These are phyloP conservation scores for Talaromyces atroroseus DNA, from an alignment of 2,329 filamentous ascomycete genomes.

Conservation along the genomic window DNA sequence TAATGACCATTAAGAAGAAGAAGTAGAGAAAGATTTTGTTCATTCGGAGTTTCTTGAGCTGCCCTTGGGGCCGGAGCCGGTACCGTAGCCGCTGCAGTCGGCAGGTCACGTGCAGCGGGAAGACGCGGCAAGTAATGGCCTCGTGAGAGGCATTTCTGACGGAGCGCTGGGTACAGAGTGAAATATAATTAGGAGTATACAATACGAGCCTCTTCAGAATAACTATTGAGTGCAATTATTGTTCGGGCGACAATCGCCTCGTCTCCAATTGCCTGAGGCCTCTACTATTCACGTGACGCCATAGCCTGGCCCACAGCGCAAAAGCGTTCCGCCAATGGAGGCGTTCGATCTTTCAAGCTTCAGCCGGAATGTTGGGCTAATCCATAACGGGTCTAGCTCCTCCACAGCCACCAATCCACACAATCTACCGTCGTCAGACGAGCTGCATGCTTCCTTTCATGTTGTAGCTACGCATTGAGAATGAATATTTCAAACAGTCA, in stretches of 20 bases:
- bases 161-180: neutral
- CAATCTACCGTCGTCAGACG: neutral
- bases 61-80: neutral
- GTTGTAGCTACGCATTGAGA: neutral
- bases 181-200: neutral
- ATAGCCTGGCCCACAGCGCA: neutral
- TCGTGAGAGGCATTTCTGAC: neutral
- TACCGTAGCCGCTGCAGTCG: neutral
- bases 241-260: no score
- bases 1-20: neutral
- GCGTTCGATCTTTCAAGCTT: neutral
- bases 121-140: slow-evolving; percentile 7
- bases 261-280: neutral
- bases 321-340: neutral
- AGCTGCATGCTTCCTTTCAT: no score
- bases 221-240: neutral
- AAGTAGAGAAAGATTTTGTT: neutral
- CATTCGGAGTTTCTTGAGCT: neutral
- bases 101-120: slow-evolving; percentile 1
- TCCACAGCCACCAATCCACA: neutral
- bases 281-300: neutral
- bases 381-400: neutral
- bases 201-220: neutral
- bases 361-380: neutral
- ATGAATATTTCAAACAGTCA: neutral